phyloP scores from a whole-genome alignment of 75 land plant genomes.

The Pseudotsuga menziesii region DNA sequence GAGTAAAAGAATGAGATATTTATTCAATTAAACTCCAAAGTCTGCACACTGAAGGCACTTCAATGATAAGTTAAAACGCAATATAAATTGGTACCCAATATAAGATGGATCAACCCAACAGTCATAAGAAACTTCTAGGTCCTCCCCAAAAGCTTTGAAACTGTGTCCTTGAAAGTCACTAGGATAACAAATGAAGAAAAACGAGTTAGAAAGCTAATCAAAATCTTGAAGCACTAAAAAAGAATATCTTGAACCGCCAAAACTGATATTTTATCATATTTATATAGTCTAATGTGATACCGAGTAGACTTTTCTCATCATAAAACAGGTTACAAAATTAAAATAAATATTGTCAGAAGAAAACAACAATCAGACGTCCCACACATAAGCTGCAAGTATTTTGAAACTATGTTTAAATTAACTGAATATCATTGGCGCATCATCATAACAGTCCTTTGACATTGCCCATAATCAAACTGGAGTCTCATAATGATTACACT shows the following conservation, averaged over 20 bases:
- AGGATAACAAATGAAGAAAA: constrained; percentile 2
- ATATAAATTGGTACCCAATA: constrained; percentile 52
- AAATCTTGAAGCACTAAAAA: neutral
- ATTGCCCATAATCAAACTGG: too few species aligned
- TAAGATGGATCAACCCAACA: constrained; percentile 77
- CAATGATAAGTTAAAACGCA: neutral
- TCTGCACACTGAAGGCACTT: neutral
- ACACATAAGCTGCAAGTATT: neutral
- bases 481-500: too few species aligned
- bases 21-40: neutral
- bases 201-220: neutral
- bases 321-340: neutral
- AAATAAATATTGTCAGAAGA: neutral
- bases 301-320: too few species aligned
- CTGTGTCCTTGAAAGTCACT: constrained; percentile 40
- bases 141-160: constrained; percentile 25
- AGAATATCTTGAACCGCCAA: neutral
- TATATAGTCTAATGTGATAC: neutral
- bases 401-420: neutral
- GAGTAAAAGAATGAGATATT: neutral
- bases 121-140: constrained; percentile 37
- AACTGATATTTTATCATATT: neutral
- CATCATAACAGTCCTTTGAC: too few species aligned
- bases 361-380: neutral
- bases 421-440: neutral